These are phyloP conservation scores for Fragaria vesca DNA, from an alignment of 306 rosid species.

Conservation along the genomic window DNA sequence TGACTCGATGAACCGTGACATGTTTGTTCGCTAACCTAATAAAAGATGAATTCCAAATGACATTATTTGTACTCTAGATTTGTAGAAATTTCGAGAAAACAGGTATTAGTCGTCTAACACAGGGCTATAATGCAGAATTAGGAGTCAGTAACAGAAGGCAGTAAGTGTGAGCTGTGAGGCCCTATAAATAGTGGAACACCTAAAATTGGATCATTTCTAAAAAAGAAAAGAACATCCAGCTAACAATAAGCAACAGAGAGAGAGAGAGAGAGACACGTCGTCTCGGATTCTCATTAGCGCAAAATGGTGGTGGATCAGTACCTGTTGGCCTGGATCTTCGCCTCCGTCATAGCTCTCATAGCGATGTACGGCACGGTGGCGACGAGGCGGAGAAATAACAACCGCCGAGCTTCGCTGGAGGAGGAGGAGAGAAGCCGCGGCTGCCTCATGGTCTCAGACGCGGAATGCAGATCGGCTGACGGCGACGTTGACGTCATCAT, in stretches of 20 bases:
- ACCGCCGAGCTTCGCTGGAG: slow-evolving; percentile 19
- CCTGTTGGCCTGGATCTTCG: slow-evolving; percentile 50
- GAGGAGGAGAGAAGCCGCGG: slow-evolving; percentile 26
- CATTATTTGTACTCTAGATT: too few relatives aligned
- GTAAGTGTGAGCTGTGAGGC: background rate
- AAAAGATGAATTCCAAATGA: too few relatives aligned
- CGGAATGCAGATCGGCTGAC: slow-evolving; percentile 57
- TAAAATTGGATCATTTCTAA: too few relatives aligned
- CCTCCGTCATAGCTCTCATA: slow-evolving; percentile 32
- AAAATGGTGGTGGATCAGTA: slow-evolving; percentile 48
- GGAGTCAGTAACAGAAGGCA: background rate
- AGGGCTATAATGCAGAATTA: too few relatives aligned
- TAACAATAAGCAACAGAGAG: background rate
- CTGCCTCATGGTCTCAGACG: slow-evolving; percentile 39
- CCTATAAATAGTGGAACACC: background rate
- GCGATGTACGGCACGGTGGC: slow-evolving; percentile 35
- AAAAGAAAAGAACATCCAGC: background rate
- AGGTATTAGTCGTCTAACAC: too few relatives aligned
- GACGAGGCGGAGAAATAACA: slow-evolving; percentile 9
- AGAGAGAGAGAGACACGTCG: slow-evolving; percentile 11
- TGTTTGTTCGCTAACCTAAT: too few relatives aligned
- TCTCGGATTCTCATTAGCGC: slow-evolving; percentile 31
- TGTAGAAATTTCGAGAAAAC: too few relatives aligned
- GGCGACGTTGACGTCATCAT: slow-evolving; percentile 62
- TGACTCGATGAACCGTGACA: too few relatives aligned